Evolutionary conservation across 2,329 filamentous ascomycete genomes (phyloP), one percentile per base, ranked within the genome.

Genomic region (Sarocladium kiliense): DNA sequence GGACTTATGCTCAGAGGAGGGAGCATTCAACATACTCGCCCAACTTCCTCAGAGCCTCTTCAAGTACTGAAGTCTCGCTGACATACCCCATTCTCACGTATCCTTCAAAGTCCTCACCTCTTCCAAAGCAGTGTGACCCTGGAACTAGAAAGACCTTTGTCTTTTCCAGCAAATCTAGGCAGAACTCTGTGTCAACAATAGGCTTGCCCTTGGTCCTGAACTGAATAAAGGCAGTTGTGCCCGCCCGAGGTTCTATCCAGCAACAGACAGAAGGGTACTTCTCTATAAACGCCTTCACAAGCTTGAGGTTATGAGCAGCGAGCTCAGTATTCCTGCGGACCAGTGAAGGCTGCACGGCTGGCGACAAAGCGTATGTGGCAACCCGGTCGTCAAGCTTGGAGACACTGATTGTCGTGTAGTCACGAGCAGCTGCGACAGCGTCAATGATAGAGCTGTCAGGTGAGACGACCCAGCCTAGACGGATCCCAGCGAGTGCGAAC

Each of bases 381-480:
- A 96, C 77, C 51, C 82, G 80, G 66, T 96, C 89, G 66, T 95
- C 90, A 6, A 96, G 73, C 64, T 87, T 84, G n/a, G 88, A 89
- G 0, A 95, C 89, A 37, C 87, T 88, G 63, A 95, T 95, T 25
- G 88, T 91, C 3, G 89, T 95, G 74, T 94, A 95, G 68, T 94
- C 87, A 39, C 90, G 78, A 1, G 85, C 85, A 14, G 74, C 70
- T 11, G 86, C 83, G 58, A 88, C 77, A 14, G 77, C 74, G 53
- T 85, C 79, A 54, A 93, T 78, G 55, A 95, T 77, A 0, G 73
- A 71, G 4, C 67, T 65, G 67, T 84, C 81, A 25, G 82, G 82
- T 14, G 85, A 87, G 3, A 88, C 89, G 56, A 93, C 78, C 91
- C 91, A 97, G 30, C 91, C 91, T 1, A 92, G 71, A 1, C 91